Evolutionary conservation across 192 early-diverging fungal species (phyloP), one percentile per base, ranked within the genome.

Genomic region (Backusella australiensis): DNA sequence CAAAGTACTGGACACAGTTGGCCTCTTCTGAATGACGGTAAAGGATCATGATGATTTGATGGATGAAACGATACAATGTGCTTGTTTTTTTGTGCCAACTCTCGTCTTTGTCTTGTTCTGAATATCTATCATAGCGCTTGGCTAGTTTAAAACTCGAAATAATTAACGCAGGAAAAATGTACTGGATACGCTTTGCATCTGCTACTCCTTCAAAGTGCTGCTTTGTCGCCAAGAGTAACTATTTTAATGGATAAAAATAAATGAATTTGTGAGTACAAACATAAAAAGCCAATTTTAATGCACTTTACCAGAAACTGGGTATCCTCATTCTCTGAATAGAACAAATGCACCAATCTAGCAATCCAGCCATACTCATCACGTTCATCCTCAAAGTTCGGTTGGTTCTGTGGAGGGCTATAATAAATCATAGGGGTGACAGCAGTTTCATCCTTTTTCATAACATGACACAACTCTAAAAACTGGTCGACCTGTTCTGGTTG

Each of bases 361-460:
- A 98, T 77, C 81, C 91, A 86, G 3, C 90, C 93, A 79, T 97
- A 96, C 81, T 98, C 96, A 80, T 97, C 95, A 1, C 92, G 90
- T 41, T 94, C 84, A 69, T 96, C 94, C 38, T 97, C 96, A 38
- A 93, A 21, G 79, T 46, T 74, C 78, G 86, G 63, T 76, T 80
- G 35, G 75, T 80, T 29, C 49, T 67, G 32, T 81, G 71, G 68
- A 75, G 83, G 8, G 56, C 75, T 69, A 78, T 82, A n/a, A 78
- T 79, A 72, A 79, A 77, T 36, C 38, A 32, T 49, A 52, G 42
- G 19, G 82, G 77, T 26, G 4, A 81, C 92, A 74, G 93, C 93
- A 52, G 88, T 89, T 74, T 94, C 92, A 67, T 95, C 94, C 23
- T 90, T 86, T 32, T 96, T 83, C 82, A 96, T 86, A 14, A 94